These are phyloP conservation scores for Lactifluus subvellereus DNA, from an alignment of 768 basidiomycete species.

Conservation along the genomic window DNA sequence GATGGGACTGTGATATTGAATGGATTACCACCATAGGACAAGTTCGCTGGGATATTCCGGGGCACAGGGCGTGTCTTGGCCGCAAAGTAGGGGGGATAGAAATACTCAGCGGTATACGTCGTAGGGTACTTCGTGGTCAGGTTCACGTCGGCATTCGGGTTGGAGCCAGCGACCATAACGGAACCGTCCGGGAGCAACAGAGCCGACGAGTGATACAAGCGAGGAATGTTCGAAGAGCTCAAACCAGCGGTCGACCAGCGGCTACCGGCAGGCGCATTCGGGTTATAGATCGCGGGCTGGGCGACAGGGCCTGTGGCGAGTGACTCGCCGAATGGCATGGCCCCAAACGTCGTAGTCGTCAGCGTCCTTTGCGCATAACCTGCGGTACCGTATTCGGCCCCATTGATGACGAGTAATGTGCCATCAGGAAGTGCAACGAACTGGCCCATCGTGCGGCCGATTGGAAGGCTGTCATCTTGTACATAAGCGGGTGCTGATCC, in stretches of 20 bases:
- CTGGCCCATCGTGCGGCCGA: slow-evolving; percentile 84
- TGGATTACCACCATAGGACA: slow-evolving; percentile 35
- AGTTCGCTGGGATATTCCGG: slow-evolving; percentile 50
- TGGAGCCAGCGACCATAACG: slow-evolving; percentile 84
- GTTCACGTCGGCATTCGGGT: slow-evolving; percentile 85
- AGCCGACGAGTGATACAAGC: slow-evolving; percentile 89
- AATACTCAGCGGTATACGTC: slow-evolving; percentile 53
- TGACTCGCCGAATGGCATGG: slow-evolving; percentile 67
- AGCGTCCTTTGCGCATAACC: slow-evolving; percentile 60
- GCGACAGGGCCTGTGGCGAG: slow-evolving; percentile 76
- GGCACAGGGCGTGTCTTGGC: slow-evolving; percentile 63
- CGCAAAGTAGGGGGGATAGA: slow-evolving; percentile 55
- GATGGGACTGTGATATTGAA: slow-evolving; percentile 72
- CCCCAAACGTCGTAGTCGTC: slow-evolving; percentile 30
- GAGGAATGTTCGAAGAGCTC: slow-evolving; percentile 54
- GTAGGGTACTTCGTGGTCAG: slow-evolving; percentile 57
- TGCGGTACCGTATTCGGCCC: slow-evolving; percentile 79
- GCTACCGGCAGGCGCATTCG: slow-evolving; percentile 58
- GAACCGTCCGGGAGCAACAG: slow-evolving; percentile 82
- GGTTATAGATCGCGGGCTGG: slow-evolving; percentile 78
- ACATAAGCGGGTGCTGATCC: slow-evolving; percentile 54
- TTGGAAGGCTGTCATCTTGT: slow-evolving; percentile 69
- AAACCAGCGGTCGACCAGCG: slow-evolving; percentile 72
- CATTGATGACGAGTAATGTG: slow-evolving; percentile 72
- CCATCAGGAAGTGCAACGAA: slow-evolving; percentile 80